phyloP scores from a whole-genome alignment of 805 yeast species.

The Cyberlindnera japonica region DNA sequence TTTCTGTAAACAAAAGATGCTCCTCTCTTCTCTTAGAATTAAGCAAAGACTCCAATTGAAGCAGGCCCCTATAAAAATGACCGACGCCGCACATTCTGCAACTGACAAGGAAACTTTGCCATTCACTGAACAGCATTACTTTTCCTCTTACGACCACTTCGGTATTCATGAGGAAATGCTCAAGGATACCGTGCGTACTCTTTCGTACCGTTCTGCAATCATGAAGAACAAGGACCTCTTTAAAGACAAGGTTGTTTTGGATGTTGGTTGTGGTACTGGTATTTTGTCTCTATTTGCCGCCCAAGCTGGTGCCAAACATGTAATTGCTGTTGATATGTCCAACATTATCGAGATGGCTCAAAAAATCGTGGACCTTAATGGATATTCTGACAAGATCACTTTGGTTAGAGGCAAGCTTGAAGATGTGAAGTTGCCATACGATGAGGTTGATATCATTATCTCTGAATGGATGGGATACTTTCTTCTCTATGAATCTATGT shows the following conservation, averaged over 20 bases:
- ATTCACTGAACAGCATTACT: conserved; percentile 86
- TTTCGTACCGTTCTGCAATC: conserved; percentile 89
- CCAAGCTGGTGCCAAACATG: conserved; percentile 98
- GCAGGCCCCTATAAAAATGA: conserved; percentile 14
- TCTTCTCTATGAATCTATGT: conserved; percentile 92
- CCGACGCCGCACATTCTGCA: conserved; percentile 41
- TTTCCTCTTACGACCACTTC: conserved; percentile 91
- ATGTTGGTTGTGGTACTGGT: conserved; percentile 99
- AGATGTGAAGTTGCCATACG: conserved; percentile 82
- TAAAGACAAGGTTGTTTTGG: conserved; percentile 90
- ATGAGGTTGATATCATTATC: conserved; percentile 88
- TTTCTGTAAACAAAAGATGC: conserved; percentile 6
- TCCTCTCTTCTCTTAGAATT: not conserved
- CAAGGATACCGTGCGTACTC: conserved; percentile 89
- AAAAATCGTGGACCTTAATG: conserved; percentile 79
- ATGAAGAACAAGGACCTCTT: conserved; percentile 83
- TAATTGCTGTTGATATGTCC: conserved; percentile 95
- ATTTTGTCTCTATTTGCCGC: conserved; percentile 97
- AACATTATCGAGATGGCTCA: conserved; percentile 96
- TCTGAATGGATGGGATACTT: conserved; percentile 99
- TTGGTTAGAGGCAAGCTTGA: conserved; percentile 89
- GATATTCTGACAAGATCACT: conserved; percentile 81
- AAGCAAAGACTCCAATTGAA: not conserved
- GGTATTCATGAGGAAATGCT: conserved; percentile 99
- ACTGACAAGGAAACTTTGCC: conserved; percentile 64